Conservation (phyloP, 2,329 filamentous ascomycete species). For the Bipolaris victoriae region DNA sequence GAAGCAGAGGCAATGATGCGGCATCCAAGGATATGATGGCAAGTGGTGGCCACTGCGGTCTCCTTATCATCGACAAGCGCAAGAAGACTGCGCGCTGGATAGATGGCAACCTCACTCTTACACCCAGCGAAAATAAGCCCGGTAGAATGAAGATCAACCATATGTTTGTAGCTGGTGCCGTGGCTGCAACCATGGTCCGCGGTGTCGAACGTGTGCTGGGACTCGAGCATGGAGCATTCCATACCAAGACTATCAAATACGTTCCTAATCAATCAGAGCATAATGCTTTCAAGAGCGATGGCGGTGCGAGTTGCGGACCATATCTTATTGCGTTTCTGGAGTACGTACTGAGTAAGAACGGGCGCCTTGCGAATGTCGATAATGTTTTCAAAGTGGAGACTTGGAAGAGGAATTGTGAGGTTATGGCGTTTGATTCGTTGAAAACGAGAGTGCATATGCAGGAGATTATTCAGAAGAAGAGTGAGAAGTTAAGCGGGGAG, state of each 20-base stretch:
- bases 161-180: background rate
- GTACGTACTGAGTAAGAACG: background rate
- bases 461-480: background rate
- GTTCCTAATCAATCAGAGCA: slow-evolving; percentile 1
- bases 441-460: background rate
- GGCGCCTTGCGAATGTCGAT: background rate
- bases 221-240: background rate
- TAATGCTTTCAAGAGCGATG: background rate
- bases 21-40: background rate
- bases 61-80: slow-evolving; percentile 6
- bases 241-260: background rate
- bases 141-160: background rate
- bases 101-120: background rate
- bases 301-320: background rate
- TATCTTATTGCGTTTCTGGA: background rate
- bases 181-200: background rate
- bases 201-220: background rate
- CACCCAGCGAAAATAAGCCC: background rate
- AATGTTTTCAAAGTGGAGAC: background rate
- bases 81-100: background rate
- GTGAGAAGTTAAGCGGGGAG: background rate
- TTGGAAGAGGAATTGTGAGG: background rate
- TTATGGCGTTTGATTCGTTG: slow-evolving; percentile 1
- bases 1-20: background rate
- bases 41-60: background rate